Conservation (phyloP, 441 rosid genomes). For the Populus trichocarpa region DNA sequence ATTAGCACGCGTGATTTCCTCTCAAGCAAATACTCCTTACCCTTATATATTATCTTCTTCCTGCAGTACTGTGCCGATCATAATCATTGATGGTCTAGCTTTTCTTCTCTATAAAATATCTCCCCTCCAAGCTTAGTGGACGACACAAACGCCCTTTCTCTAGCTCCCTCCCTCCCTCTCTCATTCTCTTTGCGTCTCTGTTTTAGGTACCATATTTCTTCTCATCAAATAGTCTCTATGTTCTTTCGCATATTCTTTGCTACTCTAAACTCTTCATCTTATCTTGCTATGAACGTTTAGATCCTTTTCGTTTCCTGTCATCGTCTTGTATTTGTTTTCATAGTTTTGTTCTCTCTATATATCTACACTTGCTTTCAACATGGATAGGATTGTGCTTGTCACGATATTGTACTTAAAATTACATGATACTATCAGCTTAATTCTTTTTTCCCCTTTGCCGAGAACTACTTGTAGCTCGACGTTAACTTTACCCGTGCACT, state of each 20-base stretch:
- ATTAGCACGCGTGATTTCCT: not conserved
- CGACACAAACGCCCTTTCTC: slow-evolving; percentile 12
- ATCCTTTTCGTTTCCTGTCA: not conserved
- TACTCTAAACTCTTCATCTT: not conserved
- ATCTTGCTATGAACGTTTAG: not conserved
- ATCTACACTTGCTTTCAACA: not conserved
- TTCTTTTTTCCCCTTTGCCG: not conserved
- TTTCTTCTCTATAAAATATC: slow-evolving; percentile 24
- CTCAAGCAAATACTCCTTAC: not conserved
- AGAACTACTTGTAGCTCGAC: slow-evolving; percentile 22
- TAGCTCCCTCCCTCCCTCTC: not conserved
- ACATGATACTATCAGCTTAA: not conserved
- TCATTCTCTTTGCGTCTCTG: not conserved
- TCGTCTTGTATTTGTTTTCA: slow-evolving; percentile 12
- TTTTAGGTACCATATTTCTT: slow-evolving; percentile 9
- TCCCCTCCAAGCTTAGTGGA: slow-evolving; percentile 18
- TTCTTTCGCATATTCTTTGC: not conserved
- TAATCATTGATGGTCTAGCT: slow-evolving; percentile 16
- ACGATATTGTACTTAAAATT: not conserved
- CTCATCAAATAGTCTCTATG: not conserved
- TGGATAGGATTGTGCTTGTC: not conserved
- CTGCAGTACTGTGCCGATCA: not conserved
- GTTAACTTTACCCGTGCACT: slow-evolving; percentile 32
- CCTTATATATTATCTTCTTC: slow-evolving; percentile 3
- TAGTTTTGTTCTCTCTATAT: slow-evolving; percentile 4